Percentiles rank a stretch among this genome's conserved stretches.
Evolutionary conservation across 108 stramenopile genomes (phyloP).

Genomic region (Discostella stelligeroides): DNA sequence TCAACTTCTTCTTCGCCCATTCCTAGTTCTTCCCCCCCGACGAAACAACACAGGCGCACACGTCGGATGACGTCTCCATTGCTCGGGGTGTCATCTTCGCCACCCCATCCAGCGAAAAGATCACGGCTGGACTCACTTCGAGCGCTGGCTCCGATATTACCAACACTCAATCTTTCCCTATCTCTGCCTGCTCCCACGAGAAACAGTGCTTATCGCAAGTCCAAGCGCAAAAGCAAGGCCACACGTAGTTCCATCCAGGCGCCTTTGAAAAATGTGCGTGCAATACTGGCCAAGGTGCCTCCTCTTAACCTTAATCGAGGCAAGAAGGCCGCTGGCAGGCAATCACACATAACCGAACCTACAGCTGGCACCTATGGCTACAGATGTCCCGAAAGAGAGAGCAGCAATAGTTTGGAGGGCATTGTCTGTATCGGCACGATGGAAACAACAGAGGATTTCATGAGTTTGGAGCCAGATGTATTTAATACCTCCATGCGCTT

Average conservation of each 20-base stretch:
- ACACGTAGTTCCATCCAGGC: neutral
- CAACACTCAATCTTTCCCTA: neutral
- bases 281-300: neutral
- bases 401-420: conserved; percentile 3
- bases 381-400: neutral
- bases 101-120: neutral
- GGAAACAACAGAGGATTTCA: neutral
- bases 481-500: neutral
- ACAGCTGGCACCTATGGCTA: neutral
- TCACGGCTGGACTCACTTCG: neutral
- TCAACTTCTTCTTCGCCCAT: neutral
- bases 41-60: conserved; percentile 8
- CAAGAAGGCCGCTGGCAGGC: neutral
- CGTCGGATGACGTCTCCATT: neutral
- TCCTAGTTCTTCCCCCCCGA: neutral
- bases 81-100: neutral
- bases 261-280: neutral
- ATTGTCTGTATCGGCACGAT: neutral
- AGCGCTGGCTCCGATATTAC: neutral
- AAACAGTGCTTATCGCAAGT: neutral
- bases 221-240: neutral
- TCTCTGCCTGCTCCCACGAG: neutral
- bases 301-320: too few species aligned
- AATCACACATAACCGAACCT: too few species aligned
- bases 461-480: neutral